These are phyloP conservation scores for Amphibolis antarctica DNA, from an alignment of 106 monocot genomes.

Conservation along the genomic window DNA sequence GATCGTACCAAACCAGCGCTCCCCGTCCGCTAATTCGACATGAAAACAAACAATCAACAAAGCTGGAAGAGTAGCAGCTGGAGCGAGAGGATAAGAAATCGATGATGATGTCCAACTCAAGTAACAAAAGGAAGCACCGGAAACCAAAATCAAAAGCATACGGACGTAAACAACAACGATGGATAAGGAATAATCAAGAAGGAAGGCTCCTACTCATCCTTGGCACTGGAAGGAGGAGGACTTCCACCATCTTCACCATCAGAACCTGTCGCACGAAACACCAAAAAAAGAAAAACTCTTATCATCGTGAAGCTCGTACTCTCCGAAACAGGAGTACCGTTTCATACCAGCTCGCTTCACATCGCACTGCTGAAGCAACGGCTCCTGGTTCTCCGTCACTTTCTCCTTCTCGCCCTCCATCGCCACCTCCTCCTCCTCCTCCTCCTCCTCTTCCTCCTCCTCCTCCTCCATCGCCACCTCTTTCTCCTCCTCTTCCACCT, in stretches of 20 bases:
- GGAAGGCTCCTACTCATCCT: constrained; percentile 7
- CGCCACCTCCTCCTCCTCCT: constrained; percentile 7
- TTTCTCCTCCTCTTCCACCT: constrained; percentile 1
- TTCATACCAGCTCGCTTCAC: not conserved
- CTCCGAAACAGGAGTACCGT: not conserved
- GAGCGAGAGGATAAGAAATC: not conserved
- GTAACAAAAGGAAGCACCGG: not conserved
- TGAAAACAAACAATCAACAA: no score
- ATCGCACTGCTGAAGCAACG: not conserved
- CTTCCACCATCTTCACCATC: constrained; percentile 7
- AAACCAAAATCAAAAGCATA: not conserved
- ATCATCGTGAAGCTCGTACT: not conserved
- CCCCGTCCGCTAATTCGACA: no score
- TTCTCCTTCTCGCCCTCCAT: no score
- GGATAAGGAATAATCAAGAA: not conserved
- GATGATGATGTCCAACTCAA: not conserved
- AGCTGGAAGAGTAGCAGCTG: not conserved
- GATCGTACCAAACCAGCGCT: no score
- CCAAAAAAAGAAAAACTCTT: not conserved
- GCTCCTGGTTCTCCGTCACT: not conserved
- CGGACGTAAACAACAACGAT: not conserved
- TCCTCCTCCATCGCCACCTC: not conserved
- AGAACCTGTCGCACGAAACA: constrained; percentile 4
- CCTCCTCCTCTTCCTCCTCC: constrained; percentile 5
- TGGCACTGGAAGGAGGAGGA: constrained; percentile 9